phyloP scores from a whole-genome alignment of 1,139 yeast species.

The Nakaseomyces uthaithaninus region DNA sequence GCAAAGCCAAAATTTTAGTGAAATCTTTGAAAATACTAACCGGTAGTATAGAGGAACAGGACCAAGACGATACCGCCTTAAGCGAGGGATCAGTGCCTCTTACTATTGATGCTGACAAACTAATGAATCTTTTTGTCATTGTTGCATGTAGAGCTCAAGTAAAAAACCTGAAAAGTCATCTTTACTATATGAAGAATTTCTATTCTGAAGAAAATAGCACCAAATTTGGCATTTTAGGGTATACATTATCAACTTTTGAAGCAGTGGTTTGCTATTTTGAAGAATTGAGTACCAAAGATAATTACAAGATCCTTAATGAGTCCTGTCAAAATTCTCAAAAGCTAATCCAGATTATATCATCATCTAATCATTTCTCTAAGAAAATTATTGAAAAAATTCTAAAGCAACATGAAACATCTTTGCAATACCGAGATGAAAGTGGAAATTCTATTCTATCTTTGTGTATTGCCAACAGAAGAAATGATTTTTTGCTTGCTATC shows the following conservation, averaged over 20 bases:
- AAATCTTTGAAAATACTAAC: conserved; percentile 50
- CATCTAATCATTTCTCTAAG: conserved; percentile 15
- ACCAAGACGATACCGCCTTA: background rate
- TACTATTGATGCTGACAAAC: conserved; percentile 69
- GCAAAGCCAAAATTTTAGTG: conserved; percentile 47
- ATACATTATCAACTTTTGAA: conserved; percentile 69
- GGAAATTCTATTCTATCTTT: conserved; percentile 65
- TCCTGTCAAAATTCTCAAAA: conserved; percentile 8
- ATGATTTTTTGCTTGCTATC: conserved; percentile 37
- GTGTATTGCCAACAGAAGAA: conserved; percentile 42
- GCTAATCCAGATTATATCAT: conserved; percentile 13
- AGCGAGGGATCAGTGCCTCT: conserved; percentile 1
- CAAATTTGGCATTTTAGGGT: conserved; percentile 47
- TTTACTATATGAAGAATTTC: conserved; percentile 58
- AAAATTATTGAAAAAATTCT: conserved; percentile 29
- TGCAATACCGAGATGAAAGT: conserved; percentile 43
- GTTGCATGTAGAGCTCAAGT: conserved; percentile 61
- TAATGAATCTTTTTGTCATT: conserved; percentile 63
- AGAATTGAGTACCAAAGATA: conserved; percentile 10
- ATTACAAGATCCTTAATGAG: conserved; percentile 9
- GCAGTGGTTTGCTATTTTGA: conserved; percentile 60
- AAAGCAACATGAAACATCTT: conserved; percentile 9
- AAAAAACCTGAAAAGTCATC: conserved; percentile 51
- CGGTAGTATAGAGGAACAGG: background rate
- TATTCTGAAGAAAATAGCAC: conserved; percentile 41